Evolutionary conservation across 768 basidiomycete species (phyloP), one percentile per base, ranked within the genome.

Genomic region (Lanmaoa pseudosensibilis): DNA sequence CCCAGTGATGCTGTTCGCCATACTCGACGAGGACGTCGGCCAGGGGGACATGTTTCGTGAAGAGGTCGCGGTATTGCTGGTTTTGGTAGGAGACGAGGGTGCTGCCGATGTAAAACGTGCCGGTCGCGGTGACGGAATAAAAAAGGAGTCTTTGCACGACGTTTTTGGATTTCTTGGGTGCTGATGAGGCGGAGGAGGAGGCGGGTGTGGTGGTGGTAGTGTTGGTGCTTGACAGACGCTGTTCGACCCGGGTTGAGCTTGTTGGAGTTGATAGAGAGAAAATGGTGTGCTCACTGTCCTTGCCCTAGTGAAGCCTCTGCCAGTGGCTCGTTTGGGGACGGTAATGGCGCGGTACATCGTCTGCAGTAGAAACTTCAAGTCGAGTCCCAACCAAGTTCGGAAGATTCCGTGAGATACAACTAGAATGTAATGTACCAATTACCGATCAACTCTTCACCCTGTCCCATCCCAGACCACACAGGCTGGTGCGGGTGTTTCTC

Each of bases 31-130:
- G 78, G 18, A 81, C 68, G 59, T 87, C 82, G 30, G 86, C 94
- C 38, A 91, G 78, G 2, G 95, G 95, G 52, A 94, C 84, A 41
- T 82, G 78, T 63, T 87, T 83, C 54, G 85, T 80, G 78, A 97
- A 97, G 69, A 96, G 80, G 61, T 95, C 89, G 68, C 90, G 86
- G 77, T 95, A 97, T 2, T 77, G 71, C 62, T 86, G 87, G 71
- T 83, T 86, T 65, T 88, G 82, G 76, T 89, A 88, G 21, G 92
- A 84, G 55, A 85, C 75, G 71, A 90, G 88, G 10, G 87, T 83
- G 72, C 92, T 92, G 49, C 87, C 84, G 56, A 86, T 75, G 78
- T 94, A 96, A 77, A 94, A 93, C 18, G 86, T 84, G 46, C 87
- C 83, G 18, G 84, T 83, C 21, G 84, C 78, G 11, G 83, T 79